These are phyloP conservation scores for Mytilinidion resinicola DNA, from an alignment of 495 filamentous ascomycete species.

Conservation along the genomic window DNA sequence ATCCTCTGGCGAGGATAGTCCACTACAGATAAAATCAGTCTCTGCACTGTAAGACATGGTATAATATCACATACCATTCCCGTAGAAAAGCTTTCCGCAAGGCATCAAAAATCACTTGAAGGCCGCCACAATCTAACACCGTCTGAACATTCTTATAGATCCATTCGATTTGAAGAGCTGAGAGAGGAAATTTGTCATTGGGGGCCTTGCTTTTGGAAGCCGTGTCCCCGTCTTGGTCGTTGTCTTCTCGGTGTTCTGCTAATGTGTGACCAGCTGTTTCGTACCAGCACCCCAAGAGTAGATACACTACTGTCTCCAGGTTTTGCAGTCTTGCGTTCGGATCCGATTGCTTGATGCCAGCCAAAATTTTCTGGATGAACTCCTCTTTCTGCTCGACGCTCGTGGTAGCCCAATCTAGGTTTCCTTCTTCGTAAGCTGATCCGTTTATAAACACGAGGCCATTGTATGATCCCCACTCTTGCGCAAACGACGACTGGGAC, in stretches of 20 bases:
- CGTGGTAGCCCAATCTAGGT: constrained; percentile 48
- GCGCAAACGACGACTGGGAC: constrained; percentile 65
- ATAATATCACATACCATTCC: constrained; percentile 14
- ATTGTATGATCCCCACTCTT: constrained; percentile 51
- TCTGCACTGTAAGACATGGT: background rate
- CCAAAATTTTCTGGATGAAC: constrained; percentile 29
- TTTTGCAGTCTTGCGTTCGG: constrained; percentile 36
- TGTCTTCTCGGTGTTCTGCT: background rate
- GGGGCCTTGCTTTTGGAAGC: background rate
- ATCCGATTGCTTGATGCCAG: constrained; percentile 12
- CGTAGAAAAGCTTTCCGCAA: constrained; percentile 20
- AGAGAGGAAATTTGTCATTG: constrained; percentile 15
- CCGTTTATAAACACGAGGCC: constrained; percentile 30
- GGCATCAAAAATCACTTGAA: constrained; percentile 24
- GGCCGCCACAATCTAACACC: constrained; percentile 27
- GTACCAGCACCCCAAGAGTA: constrained; percentile 71
- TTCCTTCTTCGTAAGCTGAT: constrained; percentile 28
- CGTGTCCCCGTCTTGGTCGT: background rate
- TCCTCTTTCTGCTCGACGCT: constrained; percentile 29
- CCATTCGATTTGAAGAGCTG: constrained; percentile 31
- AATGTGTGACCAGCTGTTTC: constrained; percentile 52
- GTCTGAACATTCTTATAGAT: constrained; percentile 32
- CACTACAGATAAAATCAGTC: background rate
- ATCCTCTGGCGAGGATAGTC: constrained; percentile 3
- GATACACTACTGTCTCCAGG: constrained; percentile 70